Evolutionary conservation across 2,329 filamentous ascomycete genomes (phyloP).

Genomic region (Neonectria punicea): DNA sequence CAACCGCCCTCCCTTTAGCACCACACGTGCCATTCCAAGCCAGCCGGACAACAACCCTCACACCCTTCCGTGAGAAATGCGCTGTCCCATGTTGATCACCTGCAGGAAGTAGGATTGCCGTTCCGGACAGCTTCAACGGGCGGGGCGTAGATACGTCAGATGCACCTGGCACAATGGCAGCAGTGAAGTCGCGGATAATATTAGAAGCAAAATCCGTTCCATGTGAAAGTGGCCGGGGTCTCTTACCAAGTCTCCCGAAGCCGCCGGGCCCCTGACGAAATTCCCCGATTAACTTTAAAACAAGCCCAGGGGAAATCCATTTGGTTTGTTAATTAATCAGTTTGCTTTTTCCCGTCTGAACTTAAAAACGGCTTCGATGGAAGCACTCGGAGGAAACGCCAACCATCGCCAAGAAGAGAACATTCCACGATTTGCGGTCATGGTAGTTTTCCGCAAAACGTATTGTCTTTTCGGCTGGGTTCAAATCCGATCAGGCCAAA

Average conservation of each 20-base stretch:
- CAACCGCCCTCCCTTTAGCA: neutral
- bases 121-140: neutral
- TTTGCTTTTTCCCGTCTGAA: neutral
- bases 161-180: no score
- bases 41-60: neutral
- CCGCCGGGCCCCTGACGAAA: neutral
- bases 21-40: neutral
- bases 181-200: neutral
- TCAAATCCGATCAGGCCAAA: neutral
- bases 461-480: no score
- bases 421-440: neutral
- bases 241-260: neutral
- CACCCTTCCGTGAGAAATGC: neutral
- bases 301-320: neutral
- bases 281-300: constrained; percentile 7
- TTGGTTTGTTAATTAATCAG: neutral
- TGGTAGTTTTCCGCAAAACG: no score
- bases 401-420: neutral
- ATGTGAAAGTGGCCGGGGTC: neutral
- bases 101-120: neutral
- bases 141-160: neutral
- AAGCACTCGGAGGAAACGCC: neutral
- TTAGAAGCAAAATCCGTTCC: neutral
- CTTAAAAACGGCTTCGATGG: neutral
- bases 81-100: neutral